Percentiles rank a stretch among this genome's conserved stretches.
Conservation (phyloP, 345 rosid genomes). For the Barbarea vulgaris region DNA sequence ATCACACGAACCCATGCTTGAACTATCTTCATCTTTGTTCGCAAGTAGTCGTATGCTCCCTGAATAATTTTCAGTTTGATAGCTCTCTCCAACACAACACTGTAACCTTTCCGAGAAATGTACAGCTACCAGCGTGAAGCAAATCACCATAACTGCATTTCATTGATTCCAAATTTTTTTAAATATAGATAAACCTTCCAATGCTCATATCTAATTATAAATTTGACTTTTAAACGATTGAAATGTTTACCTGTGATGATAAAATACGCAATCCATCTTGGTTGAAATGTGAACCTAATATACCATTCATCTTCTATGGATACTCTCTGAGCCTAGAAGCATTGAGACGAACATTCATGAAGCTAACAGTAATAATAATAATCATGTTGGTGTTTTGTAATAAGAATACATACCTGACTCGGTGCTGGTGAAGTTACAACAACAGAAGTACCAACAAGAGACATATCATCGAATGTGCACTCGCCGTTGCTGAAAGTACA, state of each 20-base stretch:
- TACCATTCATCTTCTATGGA: constrained; percentile 54
- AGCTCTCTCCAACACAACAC: constrained; percentile 28
- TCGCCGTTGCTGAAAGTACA: constrained; percentile 58
- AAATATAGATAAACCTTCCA: neutral
- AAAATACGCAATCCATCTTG: constrained; percentile 67
- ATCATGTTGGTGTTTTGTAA: neutral
- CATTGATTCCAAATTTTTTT: neutral
- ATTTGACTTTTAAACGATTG: constrained; percentile 9
- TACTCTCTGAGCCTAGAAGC: constrained; percentile 49
- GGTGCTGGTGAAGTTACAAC: constrained; percentile 65
- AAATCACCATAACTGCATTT: constrained; percentile 56
- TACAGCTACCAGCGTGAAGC: constrained; percentile 52
- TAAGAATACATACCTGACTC: constrained; percentile 45
- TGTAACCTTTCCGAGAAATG: constrained; percentile 53
- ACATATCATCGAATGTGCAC: constrained; percentile 52
- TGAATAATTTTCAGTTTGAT: constrained; percentile 26
- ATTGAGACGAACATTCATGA: constrained; percentile 4
- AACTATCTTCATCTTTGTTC: constrained; percentile 67
- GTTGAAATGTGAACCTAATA: constrained; percentile 62
- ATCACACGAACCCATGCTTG: constrained; percentile 49
- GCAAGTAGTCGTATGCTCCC: constrained; percentile 54
- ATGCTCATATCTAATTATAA: neutral
- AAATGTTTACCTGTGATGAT: constrained; percentile 55
- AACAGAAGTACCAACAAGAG: constrained; percentile 55
- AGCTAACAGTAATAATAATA: neutral